phyloP scores from a whole-genome alignment of 163 green algal genomes.

The Coccomyxa subellipsoidea region DNA sequence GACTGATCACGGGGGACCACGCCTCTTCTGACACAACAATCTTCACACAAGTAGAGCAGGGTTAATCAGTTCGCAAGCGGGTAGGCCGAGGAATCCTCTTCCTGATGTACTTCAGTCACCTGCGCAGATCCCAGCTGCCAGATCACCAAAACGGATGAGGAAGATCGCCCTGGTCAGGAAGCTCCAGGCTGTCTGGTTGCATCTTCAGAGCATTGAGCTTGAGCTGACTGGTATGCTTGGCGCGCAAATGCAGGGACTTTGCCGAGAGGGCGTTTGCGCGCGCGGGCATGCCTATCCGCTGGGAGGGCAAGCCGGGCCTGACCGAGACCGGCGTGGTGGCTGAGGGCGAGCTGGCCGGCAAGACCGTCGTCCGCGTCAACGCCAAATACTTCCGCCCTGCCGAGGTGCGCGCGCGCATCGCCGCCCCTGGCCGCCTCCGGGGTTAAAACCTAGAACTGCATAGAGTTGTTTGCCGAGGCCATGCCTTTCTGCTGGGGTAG shows the following conservation, averaged over 20 bases:
- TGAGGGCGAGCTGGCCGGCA: conserved; percentile 31
- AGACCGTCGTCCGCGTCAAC: conserved; percentile 54
- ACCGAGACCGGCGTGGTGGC: conserved; percentile 33
- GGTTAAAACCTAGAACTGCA: too few species aligned
- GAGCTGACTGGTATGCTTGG: not conserved
- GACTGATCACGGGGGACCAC: too few species aligned
- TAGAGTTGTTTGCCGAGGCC: too few species aligned
- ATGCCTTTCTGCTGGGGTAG: not conserved
- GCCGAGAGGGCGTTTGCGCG: conserved; percentile 48
- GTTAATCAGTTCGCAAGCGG: too few species aligned
- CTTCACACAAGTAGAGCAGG: too few species aligned
- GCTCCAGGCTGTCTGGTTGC: not conserved
- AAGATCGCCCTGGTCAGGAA: too few species aligned
- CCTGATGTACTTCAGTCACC: too few species aligned
- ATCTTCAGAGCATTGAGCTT: not conserved
- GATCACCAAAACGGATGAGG: too few species aligned
- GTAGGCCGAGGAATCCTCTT: too few species aligned
- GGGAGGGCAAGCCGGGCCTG: conserved; percentile 37
- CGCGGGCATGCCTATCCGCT: conserved; percentile 48
- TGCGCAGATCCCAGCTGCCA: too few species aligned
- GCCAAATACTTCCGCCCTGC: conserved; percentile 61
- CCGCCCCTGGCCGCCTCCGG: too few species aligned
- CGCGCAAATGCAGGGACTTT: conserved; percentile 42
- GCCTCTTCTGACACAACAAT: too few species aligned
- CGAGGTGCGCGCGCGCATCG: conserved; percentile 41